Evolutionary conservation across 306 rosid species (phyloP).

Genomic region (Vigna unguiculata): DNA sequence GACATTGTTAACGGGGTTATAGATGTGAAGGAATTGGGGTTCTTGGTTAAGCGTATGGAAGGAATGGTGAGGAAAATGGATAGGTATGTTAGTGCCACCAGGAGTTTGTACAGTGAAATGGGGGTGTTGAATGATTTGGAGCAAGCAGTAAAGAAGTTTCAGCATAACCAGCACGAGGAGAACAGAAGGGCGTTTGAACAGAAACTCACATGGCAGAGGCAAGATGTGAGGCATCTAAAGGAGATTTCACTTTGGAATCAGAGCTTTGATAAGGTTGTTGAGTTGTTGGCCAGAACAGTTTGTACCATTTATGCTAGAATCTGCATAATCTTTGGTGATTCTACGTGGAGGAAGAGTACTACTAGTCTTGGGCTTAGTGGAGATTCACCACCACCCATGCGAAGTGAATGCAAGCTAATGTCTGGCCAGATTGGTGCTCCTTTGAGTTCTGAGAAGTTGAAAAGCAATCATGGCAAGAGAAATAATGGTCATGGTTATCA

Average conservation of each 20-base stretch:
- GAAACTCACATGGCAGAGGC: slow-evolving; percentile 86
- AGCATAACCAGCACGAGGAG: slow-evolving; percentile 82
- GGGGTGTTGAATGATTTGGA: slow-evolving; percentile 93
- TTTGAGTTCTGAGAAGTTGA: slow-evolving; percentile 51
- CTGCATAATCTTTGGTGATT: slow-evolving; percentile 64
- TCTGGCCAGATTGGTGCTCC: slow-evolving; percentile 51
- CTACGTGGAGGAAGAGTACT: slow-evolving; percentile 47
- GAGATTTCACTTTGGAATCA: slow-evolving; percentile 91
- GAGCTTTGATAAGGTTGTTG: slow-evolving; percentile 90
- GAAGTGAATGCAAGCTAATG: slow-evolving; percentile 43
- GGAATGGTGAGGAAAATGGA: slow-evolving; percentile 95
- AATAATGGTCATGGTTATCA: slow-evolving; percentile 34
- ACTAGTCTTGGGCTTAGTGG: slow-evolving; percentile 46
- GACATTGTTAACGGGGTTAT: slow-evolving; percentile 81
- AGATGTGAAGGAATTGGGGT: slow-evolving; percentile 85
- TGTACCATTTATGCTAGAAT: slow-evolving; percentile 87
- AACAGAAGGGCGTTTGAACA: slow-evolving; percentile 76
- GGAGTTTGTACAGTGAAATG: slow-evolving; percentile 78
- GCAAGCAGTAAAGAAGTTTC: slow-evolving; percentile 82
- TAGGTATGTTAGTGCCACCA: slow-evolving; percentile 82
- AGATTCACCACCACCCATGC: slow-evolving; percentile 54
- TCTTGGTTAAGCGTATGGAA: slow-evolving; percentile 96
- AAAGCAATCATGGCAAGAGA: slow-evolving; percentile 52
- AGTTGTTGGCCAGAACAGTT: slow-evolving; percentile 88
- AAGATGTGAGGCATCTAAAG: slow-evolving; percentile 86